These are phyloP conservation scores for Lablab purpureus DNA, from an alignment of 306 rosid genomes.

Conservation along the genomic window DNA sequence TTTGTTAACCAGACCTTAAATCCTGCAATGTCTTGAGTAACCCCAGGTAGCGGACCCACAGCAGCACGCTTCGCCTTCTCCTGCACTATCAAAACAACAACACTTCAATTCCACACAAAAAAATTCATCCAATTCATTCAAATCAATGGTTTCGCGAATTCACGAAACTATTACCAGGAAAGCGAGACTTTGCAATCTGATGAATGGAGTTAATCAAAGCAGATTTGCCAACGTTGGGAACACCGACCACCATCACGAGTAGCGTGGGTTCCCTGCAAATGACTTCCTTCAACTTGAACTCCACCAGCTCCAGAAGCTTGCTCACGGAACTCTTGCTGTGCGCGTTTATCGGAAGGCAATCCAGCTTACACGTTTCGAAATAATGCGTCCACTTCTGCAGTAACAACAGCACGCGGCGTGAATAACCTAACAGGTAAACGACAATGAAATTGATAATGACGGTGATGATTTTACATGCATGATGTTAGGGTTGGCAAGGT, in stretches of 20 bases:
- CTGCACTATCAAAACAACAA: constrained; percentile 68
- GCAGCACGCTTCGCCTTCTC: constrained; percentile 83
- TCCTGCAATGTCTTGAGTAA: constrained; percentile 96
- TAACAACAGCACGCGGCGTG: neutral
- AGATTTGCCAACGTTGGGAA: constrained; percentile 94
- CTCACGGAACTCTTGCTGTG: constrained; percentile 84
- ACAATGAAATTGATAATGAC: neutral
- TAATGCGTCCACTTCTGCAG: constrained; percentile 77
- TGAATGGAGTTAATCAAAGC: constrained; percentile 87
- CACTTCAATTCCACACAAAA: constrained; percentile 31
- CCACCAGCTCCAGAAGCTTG: constrained; percentile 87
- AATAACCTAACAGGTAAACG: neutral
- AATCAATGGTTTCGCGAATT: neutral
- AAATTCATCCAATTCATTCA: neutral
- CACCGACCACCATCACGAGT: constrained; percentile 95
- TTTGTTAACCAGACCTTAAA: constrained; percentile 60
- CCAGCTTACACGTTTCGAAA: constrained; percentile 72
- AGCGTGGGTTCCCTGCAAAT: constrained; percentile 84
- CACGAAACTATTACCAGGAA: constrained; percentile 61
- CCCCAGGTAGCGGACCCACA: constrained; percentile 96
- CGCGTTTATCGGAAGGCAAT: constrained; percentile 75
- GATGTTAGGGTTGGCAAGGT: constrained; percentile 88
- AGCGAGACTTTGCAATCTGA: constrained; percentile 75
- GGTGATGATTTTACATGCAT: constrained; percentile 62
- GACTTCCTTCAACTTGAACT: constrained; percentile 80